phyloP scores from a whole-genome alignment of 192 early-diverging fungal genomes.

The Umbelopsis vinacea region DNA sequence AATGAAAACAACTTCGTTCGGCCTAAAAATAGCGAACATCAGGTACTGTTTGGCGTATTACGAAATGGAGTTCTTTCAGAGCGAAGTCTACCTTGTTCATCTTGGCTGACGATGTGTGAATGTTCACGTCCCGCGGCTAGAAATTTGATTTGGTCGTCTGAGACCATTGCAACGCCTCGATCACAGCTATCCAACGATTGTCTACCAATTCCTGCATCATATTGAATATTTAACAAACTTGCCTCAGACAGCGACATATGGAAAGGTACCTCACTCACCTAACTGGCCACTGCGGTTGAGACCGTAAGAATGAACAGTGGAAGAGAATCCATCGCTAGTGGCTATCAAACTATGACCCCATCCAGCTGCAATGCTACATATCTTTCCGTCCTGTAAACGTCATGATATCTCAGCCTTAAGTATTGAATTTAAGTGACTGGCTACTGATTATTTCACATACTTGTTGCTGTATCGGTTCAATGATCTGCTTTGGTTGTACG shows the following conservation, averaged over 20 bases:
- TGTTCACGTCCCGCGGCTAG: conserved; percentile 74
- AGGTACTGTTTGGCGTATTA: background rate
- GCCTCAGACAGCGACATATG: background rate
- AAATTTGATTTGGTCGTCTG: conserved; percentile 14
- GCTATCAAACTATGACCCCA: conserved; percentile 42
- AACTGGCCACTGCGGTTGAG: conserved; percentile 38
- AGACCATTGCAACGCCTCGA: background rate
- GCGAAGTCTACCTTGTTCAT: background rate
- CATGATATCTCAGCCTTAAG: background rate
- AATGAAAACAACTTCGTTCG: conserved; percentile 48
- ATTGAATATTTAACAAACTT: background rate
- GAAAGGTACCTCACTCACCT: conserved; percentile 20
- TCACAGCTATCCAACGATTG: background rate
- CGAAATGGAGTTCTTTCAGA: background rate
- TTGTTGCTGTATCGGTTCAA: background rate
- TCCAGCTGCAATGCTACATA: conserved; percentile 38
- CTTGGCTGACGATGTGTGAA: conserved; percentile 56
- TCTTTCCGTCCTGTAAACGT: background rate
- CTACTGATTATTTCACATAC: background rate
- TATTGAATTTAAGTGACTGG: background rate
- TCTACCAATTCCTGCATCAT: background rate
- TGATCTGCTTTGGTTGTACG: background rate
- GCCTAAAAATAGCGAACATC: background rate
- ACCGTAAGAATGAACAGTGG: conserved; percentile 33
- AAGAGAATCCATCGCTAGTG: background rate